Evolutionary conservation across 257 asterid genomes (phyloP).

Genomic region (Anisodus acutangulus): DNA sequence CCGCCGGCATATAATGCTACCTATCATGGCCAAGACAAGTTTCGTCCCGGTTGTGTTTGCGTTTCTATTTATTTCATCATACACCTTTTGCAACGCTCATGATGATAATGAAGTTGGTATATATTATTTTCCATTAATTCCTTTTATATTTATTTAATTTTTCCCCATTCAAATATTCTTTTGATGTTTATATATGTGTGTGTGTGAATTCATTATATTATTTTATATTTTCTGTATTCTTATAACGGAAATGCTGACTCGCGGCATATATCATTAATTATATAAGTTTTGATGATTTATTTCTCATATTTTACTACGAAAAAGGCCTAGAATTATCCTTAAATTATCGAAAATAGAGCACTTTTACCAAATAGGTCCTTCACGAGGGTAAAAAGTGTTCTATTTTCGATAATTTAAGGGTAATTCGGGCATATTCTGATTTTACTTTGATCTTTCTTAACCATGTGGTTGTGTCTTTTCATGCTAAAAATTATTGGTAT

Average conservation of each 20-base stretch:
- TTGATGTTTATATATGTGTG: background rate
- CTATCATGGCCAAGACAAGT: constrained; percentile 32
- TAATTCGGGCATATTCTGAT: background rate
- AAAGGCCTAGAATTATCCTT: background rate
- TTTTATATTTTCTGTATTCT: background rate
- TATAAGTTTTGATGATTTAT: background rate
- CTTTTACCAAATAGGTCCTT: too few relatives aligned
- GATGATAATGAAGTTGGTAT: constrained; percentile 40
- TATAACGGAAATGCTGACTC: background rate
- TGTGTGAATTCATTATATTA: background rate
- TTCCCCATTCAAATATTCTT: too few relatives aligned
- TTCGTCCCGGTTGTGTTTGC: constrained; percentile 23
- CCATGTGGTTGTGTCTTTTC: background rate
- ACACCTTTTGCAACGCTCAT: constrained; percentile 31
- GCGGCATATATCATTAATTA: background rate
- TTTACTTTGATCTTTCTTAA: background rate
- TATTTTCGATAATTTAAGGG: background rate
- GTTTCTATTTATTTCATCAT: constrained; percentile 38
- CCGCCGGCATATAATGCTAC: background rate
- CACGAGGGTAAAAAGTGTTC: background rate
- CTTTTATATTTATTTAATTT: background rate
- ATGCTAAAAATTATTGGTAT: background rate
- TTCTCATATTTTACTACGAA: background rate
- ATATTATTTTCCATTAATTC: background rate
- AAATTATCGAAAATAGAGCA: background rate